Percentiles rank a stretch among this genome's conserved stretches.
Evolutionary conservation across 2,329 filamentous ascomycete species (phyloP).

Genomic region (Chaetomiaceae sp.): DNA sequence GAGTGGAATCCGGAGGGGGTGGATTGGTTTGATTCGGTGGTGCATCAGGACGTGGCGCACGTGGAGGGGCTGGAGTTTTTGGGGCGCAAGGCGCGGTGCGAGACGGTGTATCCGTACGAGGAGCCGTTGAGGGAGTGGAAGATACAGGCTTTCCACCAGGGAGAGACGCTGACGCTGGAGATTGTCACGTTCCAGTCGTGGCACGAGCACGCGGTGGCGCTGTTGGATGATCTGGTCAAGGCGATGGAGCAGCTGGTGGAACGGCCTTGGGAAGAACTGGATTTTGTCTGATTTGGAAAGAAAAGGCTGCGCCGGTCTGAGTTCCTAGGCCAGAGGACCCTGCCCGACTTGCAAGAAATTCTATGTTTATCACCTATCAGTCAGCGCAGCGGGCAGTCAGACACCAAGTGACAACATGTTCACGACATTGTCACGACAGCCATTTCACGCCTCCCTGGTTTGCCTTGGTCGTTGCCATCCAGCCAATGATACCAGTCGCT

Average conservation of each 20-base stretch:
- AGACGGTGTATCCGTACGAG: slow-evolving; percentile 53
- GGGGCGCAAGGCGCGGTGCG: slow-evolving; percentile 38
- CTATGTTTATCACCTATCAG: too few relatives aligned
- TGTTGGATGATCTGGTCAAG: slow-evolving; percentile 45
- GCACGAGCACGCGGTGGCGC: slow-evolving; percentile 42
- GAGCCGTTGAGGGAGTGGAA: slow-evolving; percentile 53
- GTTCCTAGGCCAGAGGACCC: too few relatives aligned
- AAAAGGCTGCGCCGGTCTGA: too few relatives aligned
- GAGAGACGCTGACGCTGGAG: slow-evolving; percentile 48
- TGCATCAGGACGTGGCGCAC: slow-evolving; percentile 55
- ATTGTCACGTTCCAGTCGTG: slow-evolving; percentile 55
- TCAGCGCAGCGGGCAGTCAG: too few relatives aligned
- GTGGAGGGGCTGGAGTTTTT: slow-evolving; percentile 47
- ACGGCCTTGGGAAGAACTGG: slow-evolving; percentile 26
- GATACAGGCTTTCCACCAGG: slow-evolving; percentile 53
- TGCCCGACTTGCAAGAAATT: too few relatives aligned
- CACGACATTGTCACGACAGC: too few relatives aligned
- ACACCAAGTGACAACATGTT: too few relatives aligned
- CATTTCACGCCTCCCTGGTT: too few relatives aligned
- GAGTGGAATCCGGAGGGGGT: slow-evolving; percentile 35
- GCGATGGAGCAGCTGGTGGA: slow-evolving; percentile 29
- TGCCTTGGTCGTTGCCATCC: too few relatives aligned
- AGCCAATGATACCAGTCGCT: too few relatives aligned
- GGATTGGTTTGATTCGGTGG: slow-evolving; percentile 49
- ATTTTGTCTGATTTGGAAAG: not conserved